phyloP scores from a whole-genome alignment of 108 stramenopile species.

The Discostella stelligeroides region DNA sequence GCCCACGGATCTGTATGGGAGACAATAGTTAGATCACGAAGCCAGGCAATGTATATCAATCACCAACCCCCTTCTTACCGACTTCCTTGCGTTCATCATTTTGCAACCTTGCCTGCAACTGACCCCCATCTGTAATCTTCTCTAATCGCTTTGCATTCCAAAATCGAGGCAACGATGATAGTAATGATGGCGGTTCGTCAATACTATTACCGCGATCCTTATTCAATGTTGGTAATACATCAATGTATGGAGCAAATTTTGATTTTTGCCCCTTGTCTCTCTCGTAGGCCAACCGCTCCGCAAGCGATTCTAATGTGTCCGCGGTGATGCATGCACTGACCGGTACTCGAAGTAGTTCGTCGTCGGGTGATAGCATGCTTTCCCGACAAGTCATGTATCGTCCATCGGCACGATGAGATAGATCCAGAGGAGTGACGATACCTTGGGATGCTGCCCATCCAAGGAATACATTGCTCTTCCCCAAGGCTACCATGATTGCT shows the following conservation, averaged over 20 bases:
- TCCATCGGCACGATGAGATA: conserved; percentile 39
- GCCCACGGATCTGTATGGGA: conserved; percentile 62
- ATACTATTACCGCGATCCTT: conserved; percentile 12
- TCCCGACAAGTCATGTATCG: conserved; percentile 46
- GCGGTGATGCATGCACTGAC: conserved; percentile 66
- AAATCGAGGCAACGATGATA: conserved; percentile 69
- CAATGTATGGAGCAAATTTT: conserved; percentile 57
- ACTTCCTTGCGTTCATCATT: conserved; percentile 45
- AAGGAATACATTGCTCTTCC: conserved; percentile 49
- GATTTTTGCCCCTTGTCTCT: conserved; percentile 55
- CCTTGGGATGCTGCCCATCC: conserved; percentile 68
- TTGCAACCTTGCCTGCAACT: conserved; percentile 53
- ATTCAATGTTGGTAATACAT: conserved; percentile 56
- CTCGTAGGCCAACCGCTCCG: conserved; percentile 65
- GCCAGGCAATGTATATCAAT: not conserved
- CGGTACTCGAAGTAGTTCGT: conserved; percentile 55
- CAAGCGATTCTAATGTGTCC: conserved; percentile 55
- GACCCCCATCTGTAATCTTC: conserved; percentile 63
- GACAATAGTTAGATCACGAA: not conserved
- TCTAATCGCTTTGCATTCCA: conserved; percentile 64
- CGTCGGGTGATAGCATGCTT: conserved; percentile 16
- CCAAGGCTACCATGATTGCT: conserved; percentile 34
- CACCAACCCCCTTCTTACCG: conserved; percentile 29
- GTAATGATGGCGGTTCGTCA: conserved; percentile 10
- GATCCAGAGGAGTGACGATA: conserved; percentile 59